A percentile compares a stretch with the other conserved stretches of the same genome.
Evolutionary conservation across 2,329 filamentous ascomycete species (phyloP).

Genomic region (Emmonsiellopsis sp.): DNA sequence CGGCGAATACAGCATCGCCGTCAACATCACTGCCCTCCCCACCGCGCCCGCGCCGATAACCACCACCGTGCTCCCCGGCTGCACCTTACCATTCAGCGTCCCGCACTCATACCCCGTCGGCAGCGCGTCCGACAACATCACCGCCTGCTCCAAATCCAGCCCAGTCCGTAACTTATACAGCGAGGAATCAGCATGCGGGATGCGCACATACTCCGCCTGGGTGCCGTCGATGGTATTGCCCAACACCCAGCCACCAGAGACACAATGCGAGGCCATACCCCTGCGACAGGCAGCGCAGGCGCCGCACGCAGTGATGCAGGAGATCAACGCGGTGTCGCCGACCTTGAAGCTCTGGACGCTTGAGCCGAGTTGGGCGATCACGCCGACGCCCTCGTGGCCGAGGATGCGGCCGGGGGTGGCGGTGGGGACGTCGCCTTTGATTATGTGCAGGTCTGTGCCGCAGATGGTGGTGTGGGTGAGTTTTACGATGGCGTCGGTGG

Average conservation of each 20-base stretch:
- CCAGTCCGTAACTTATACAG: conserved; percentile 36
- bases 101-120: conserved; percentile 50
- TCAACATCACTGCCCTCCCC: conserved; percentile 47
- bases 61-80: conserved; percentile 44
- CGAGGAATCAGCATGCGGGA: conserved; percentile 43
- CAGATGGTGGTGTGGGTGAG: conserved; percentile 44
- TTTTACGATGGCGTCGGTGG: conserved; percentile 44
- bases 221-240: conserved; percentile 47
- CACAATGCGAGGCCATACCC: conserved; percentile 46
- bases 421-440: conserved; percentile 45
- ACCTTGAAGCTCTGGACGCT: conserved; percentile 40
- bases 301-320: conserved; percentile 44
- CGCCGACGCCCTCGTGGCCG: conserved; percentile 47
- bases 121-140: conserved; percentile 49
- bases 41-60: conserved; percentile 50
- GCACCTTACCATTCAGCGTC: conserved; percentile 43
- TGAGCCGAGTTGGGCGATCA: conserved; percentile 38
- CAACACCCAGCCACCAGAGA: conserved; percentile 46
- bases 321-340: conserved; percentile 46
- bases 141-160: conserved; percentile 33
- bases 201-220: conserved; percentile 49
- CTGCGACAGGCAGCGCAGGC: conserved; percentile 43
- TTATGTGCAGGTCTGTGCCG: conserved; percentile 49
- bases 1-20: conserved; percentile 47
- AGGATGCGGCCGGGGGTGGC: conserved; percentile 39